Base-by-base conservation (phyloP, 805 yeast species). In the Wickerhamiella sergipiensis region DNA sequence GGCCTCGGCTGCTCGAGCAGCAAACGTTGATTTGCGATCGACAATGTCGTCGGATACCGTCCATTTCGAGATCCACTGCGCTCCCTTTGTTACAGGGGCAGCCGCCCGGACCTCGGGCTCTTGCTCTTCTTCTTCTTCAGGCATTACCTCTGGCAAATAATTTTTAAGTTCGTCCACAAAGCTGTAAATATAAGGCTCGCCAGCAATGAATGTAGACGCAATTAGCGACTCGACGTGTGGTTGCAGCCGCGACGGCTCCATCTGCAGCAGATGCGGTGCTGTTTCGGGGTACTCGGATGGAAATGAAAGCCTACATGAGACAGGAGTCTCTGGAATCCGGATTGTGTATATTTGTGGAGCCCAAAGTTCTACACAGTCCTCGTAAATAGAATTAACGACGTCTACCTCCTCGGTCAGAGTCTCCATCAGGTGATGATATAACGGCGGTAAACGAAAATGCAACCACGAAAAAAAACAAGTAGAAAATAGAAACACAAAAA, bases 311-410 rank as follows among this genome's bases (percentile, higher is more conserved):
- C 83, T 81, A n/a, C 86, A 67, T 2, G 65, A 64, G 45, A 83
- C 71, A 36, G 74, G 73, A 48, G 77, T 79, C 58, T 82, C 83
- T 49, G 79, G 78, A 0, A 95, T 87, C 0, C 78, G 65, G 23
- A 67, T 67, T 13, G 83, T 69, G 45, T 75, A 75, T 7, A 76
- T 66, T 8, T 68, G 62, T 1, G 59, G 54, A 6, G 66, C 57
- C 50, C 58, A 55, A 38, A 57, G 53, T 23, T 57, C 65, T 36
- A 79, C 63, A 42, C 78, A 71, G 15, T 74, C 84, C 0, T 95
- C 96, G 61, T 79, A 90, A 12, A 92, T 90, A 3, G 96, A 92
- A 51, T 85, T 83, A 10, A 90, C 79, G 12, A 95, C 90, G 40
- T 77, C 80, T 18, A 86, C 66, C 61, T 90, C 98, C 50, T 86